Percentiles rank a stretch among this genome's conserved stretches.
Conservation (phyloP, 164 flowering plant genomes). For the Paratinospora sagittata region DNA sequence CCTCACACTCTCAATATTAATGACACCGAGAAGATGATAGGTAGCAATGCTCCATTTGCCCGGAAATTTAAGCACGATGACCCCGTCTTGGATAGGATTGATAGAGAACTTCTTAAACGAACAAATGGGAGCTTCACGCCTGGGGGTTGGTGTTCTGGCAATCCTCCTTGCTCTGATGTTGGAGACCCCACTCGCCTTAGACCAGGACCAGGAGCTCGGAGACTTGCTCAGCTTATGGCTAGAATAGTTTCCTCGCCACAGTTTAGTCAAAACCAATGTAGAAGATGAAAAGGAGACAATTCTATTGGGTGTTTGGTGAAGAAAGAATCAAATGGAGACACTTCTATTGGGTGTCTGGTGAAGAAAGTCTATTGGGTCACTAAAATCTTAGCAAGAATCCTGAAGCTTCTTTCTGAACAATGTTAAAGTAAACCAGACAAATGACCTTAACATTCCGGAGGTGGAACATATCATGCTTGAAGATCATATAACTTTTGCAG, state of each 20-base stretch:
- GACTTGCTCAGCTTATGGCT: conserved; percentile 14
- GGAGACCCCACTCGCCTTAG: too few species aligned
- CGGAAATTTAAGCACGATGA: conserved; percentile 25
- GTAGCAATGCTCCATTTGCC: conserved; percentile 30
- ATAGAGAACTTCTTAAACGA: conserved; percentile 20
- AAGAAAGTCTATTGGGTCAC: background rate
- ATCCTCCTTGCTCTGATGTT: conserved; percentile 24
- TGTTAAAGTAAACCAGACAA: background rate
- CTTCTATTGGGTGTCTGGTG: background rate
- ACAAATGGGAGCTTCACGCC: conserved; percentile 22
- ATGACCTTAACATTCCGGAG: background rate
- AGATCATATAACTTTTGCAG: background rate
- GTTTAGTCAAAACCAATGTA: conserved; percentile 19
- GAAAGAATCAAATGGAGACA: too few species aligned
- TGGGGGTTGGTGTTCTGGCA: conserved; percentile 32
- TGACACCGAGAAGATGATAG: conserved; percentile 23
- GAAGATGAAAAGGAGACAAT: conserved; percentile 7
- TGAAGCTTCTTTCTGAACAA: background rate
- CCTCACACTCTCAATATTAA: conserved; percentile 24
- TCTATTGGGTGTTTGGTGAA: too few species aligned
- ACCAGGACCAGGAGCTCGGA: too few species aligned
- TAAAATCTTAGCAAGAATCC: background rate
- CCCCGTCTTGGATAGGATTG: conserved; percentile 29
- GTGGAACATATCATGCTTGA: background rate
- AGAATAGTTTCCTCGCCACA: conserved; percentile 13